Evolutionary conservation across 2,329 filamentous ascomycete genomes (phyloP), one percentile per base, ranked within the genome.

Genomic region (Aspergillus pseudotamarii): DNA sequence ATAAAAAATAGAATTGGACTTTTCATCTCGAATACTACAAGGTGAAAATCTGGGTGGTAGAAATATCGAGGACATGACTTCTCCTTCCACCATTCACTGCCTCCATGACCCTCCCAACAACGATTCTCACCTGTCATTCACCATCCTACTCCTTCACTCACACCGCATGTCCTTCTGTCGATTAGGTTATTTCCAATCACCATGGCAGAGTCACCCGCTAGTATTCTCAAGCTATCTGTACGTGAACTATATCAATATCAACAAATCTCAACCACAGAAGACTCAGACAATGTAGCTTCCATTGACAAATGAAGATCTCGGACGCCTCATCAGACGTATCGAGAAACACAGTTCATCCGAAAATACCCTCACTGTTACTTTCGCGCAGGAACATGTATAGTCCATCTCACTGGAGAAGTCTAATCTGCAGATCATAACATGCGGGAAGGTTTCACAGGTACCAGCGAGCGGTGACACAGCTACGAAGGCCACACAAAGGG

Each of bases 21-120:
- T 1, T 6, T 0, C 1, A 0, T 14, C 14, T 16, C 1, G 1
- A 16, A 36, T 16, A 16, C 14, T 36, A 6, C 14, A 36, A 36
- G 34, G 34, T 16, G 6, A 12, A 36, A 6, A 16, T 12, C n/a
- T 14, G 6, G 5, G 34, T 36, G 14, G 5, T 6, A 36, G 6
- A 36, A 36, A 5, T 36, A 6, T 14, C 32, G 12, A 36, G 34
- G 6, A 6, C 6, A 14, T 6, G 34, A 5, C 14, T 16, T 16
- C 14, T 36, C 12, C 14, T 1, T 36, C 34, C 2, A 36, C 12
- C 12, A 36, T 36, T 36, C 14, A 36, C 34, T 36, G 14, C 1
- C 34, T 12, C 16, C 5, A 36, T 11, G 32, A 34, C 32, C 2
- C 11, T 4, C 32, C 3, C 11, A 12, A 34, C 11, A 34, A 34